phyloP scores from a whole-genome alignment of 257 asterid genomes.

The Petrea volubilis region DNA sequence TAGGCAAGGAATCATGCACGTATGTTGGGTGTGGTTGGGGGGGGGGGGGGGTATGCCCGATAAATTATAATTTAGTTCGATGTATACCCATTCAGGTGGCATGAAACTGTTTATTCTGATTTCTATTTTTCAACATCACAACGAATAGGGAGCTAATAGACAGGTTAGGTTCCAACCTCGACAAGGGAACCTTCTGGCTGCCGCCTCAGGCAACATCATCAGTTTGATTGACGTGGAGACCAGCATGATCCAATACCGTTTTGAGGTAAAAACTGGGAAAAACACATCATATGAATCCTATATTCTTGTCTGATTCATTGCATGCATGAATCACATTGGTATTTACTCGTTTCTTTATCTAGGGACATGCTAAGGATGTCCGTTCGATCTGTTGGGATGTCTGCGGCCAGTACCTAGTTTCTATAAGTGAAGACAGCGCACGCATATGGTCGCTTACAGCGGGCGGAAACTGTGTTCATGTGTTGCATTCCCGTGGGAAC shows the following conservation, averaged over 20 bases:
- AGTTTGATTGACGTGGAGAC: slow-evolving; percentile 45
- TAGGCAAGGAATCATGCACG: no score
- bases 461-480: slow-evolving; percentile 32
- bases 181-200: slow-evolving; percentile 40
- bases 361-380: slow-evolving; percentile 48
- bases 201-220: slow-evolving; percentile 40
- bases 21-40: no score
- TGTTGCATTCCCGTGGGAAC: slow-evolving; percentile 29
- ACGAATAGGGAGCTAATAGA: slow-evolving; percentile 49
- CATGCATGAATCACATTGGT: neutral
- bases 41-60: no score
- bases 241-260: slow-evolving; percentile 17
- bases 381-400: slow-evolving; percentile 46
- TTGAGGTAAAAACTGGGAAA: slow-evolving; percentile 34
- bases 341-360: neutral
- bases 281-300: neutral
- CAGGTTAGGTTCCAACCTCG: slow-evolving; percentile 52
- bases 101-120: neutral
- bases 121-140: neutral
- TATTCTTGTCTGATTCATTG: neutral
- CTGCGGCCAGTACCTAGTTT: slow-evolving; percentile 42
- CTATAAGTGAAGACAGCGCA: slow-evolving; percentile 46
- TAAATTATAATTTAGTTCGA: no score
- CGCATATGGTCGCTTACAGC: slow-evolving; percentile 39
- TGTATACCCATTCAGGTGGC: no score